These are phyloP conservation scores for Phialophora chinensis DNA, from an alignment of 2,329 filamentous ascomycete species.

Conservation along the genomic window DNA sequence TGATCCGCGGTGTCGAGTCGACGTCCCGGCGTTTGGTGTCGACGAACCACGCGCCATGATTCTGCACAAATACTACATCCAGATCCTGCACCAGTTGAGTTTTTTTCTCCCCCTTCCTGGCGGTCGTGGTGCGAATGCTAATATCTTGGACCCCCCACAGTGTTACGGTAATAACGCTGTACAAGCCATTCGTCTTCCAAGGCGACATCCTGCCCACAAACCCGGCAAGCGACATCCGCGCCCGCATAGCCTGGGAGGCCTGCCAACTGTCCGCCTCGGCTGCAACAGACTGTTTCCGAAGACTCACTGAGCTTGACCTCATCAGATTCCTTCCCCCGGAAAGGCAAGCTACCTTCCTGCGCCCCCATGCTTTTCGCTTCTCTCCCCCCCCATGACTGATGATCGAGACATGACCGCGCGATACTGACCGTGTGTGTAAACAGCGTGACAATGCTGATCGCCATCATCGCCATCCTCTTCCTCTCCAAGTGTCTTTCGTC, in stretches of 20 bases:
- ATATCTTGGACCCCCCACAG: not conserved
- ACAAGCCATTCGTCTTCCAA: constrained; percentile 25
- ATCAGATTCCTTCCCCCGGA: constrained; percentile 20
- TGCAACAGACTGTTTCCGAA: constrained; percentile 21
- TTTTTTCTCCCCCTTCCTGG: not conserved
- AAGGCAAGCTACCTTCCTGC: constrained; percentile 10
- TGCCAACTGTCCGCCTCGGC: constrained; percentile 18
- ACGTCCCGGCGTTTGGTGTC: not conserved
- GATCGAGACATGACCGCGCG: not conserved
- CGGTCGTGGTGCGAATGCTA: not conserved
- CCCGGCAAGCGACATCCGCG: constrained; percentile 9
- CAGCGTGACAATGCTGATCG: constrained; percentile 24
- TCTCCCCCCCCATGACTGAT: too few species aligned
- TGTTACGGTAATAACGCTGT: constrained; percentile 18
- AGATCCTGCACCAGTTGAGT: constrained; percentile 25
- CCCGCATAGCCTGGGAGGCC: constrained; percentile 17
- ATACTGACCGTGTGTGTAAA: not conserved
- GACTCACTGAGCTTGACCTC: constrained; percentile 19
- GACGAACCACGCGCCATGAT: constrained; percentile 14
- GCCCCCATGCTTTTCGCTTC: not conserved
- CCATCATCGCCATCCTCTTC: constrained; percentile 22
- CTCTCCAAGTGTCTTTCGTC: constrained; percentile 13
- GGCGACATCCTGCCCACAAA: constrained; percentile 5
- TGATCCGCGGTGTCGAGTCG: constrained; percentile 18
- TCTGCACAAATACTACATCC: constrained; percentile 24